These are phyloP conservation scores for Lichtheimia hyalospora DNA, from an alignment of 371 early-diverging fungal species.

Conservation along the genomic window DNA sequence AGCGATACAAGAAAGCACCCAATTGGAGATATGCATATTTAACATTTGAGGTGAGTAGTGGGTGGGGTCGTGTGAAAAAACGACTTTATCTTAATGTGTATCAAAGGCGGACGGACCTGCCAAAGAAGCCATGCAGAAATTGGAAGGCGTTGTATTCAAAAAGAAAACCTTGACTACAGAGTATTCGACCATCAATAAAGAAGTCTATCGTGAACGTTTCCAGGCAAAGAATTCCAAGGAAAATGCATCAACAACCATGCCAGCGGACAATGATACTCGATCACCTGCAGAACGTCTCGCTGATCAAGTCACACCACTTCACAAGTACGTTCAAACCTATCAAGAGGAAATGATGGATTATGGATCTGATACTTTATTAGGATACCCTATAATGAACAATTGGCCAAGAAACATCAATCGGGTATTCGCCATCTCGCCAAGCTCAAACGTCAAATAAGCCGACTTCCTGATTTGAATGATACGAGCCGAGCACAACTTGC, in stretches of 20 bases:
- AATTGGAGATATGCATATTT: slow-evolving; percentile 43
- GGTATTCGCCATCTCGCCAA: slow-evolving; percentile 24
- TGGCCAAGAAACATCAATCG: slow-evolving; percentile 33
- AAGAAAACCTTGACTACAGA: slow-evolving; percentile 34
- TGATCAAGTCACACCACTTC: slow-evolving; percentile 76
- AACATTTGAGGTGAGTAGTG: slow-evolving; percentile 41
- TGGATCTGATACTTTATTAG: slow-evolving; percentile 13
- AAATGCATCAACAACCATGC: slow-evolving; percentile 1
- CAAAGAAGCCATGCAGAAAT: slow-evolving; percentile 25
- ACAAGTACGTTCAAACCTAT: too few relatives aligned
- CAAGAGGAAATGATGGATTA: background rate
- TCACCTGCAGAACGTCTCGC: slow-evolving; percentile 63
- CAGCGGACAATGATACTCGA: slow-evolving; percentile 31
- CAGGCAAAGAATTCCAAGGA: slow-evolving; percentile 14
- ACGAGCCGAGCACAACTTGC: slow-evolving; percentile 22
- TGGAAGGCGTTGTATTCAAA: slow-evolving; percentile 40
- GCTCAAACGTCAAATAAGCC: slow-evolving; percentile 28
- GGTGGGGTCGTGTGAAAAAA: too few relatives aligned
- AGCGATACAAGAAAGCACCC: slow-evolving; percentile 48
- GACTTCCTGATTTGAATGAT: slow-evolving; percentile 21
- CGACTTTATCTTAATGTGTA: background rate
- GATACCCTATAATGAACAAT: slow-evolving; percentile 41
- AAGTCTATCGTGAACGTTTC: slow-evolving; percentile 29
- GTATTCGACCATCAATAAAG: slow-evolving; percentile 20
- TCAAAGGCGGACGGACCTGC: slow-evolving; percentile 47